A percentile compares a stretch with the other conserved stretches of the same genome.
These are phyloP conservation scores for Plantago coronopus DNA, from an alignment of 305 asterid genomes.

Conservation along the genomic window DNA sequence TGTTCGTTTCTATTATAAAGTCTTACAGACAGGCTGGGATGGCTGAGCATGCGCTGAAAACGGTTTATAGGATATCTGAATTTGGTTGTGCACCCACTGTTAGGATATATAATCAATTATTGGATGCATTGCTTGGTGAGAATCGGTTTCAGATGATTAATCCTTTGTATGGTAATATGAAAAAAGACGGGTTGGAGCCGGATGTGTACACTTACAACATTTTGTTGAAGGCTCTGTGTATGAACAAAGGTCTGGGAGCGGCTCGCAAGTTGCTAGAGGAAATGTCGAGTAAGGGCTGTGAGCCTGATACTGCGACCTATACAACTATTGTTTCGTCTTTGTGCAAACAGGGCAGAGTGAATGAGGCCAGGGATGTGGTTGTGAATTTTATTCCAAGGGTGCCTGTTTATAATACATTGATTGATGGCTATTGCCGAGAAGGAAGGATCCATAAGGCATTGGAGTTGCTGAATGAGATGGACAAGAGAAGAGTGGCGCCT, in stretches of 20 bases:
- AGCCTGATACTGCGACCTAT: slow-evolving; percentile 78
- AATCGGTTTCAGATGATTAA: slow-evolving; percentile 65
- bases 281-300: slow-evolving; percentile 76
- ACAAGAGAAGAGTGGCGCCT: slow-evolving; percentile 42
- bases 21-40: slow-evolving; percentile 48
- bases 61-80: slow-evolving; percentile 70
- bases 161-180: slow-evolving; percentile 74
- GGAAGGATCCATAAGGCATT: slow-evolving; percentile 44
- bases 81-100: slow-evolving; percentile 74
- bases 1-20: slow-evolving; percentile 55
- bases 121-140: slow-evolving; percentile 83
- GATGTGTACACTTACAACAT: slow-evolving; percentile 81
- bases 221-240: slow-evolving; percentile 80
- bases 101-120: slow-evolving; percentile 70
- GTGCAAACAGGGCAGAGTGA: slow-evolving; percentile 57
- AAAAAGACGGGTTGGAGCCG: slow-evolving; percentile 80
- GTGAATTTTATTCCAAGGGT: slow-evolving; percentile 41
- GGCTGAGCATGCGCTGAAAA: slow-evolving; percentile 68
- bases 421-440: slow-evolving; percentile 57
- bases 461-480: slow-evolving; percentile 59
- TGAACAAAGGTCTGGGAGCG: slow-evolving; percentile 58
- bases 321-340: slow-evolving; percentile 67
- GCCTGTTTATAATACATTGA: slow-evolving; percentile 64
- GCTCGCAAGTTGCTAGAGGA: slow-evolving; percentile 70
- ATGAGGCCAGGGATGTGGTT: slow-evolving; percentile 63